Conservation (phyloP, 352 stramenopile genomes). For the Globisporangium carolinianum region DNA sequence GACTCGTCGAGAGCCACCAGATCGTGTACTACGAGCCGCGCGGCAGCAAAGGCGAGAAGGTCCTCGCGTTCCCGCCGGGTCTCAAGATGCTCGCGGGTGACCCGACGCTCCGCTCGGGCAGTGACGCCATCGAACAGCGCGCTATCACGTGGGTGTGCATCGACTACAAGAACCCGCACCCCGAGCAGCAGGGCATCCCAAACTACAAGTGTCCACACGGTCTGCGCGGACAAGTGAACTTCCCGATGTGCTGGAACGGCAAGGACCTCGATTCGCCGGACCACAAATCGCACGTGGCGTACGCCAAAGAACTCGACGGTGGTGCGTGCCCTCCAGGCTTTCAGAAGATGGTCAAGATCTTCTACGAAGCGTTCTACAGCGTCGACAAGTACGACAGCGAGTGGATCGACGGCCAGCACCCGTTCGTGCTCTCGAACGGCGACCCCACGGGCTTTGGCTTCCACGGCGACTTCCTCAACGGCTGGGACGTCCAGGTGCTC, state of each 20-base stretch:
- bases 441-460: constrained; percentile 41
- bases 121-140: constrained; percentile 30
- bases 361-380: constrained; percentile 49
- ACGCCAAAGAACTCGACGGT: constrained; percentile 33
- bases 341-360: constrained; percentile 57
- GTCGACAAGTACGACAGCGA: constrained; percentile 40
- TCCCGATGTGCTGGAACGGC: constrained; percentile 49
- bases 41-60: constrained; percentile 21
- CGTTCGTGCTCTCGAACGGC: constrained; percentile 42
- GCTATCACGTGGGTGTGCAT: constrained; percentile 43
- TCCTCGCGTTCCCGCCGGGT: constrained; percentile 34
- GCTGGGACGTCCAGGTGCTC: constrained; percentile 36
- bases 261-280: constrained; percentile 36
- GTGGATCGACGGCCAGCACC: constrained; percentile 37
- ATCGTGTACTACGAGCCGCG: constrained; percentile 47
- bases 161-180: constrained; percentile 31
- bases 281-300: constrained; percentile 45
- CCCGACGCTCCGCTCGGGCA: constrained; percentile 20
- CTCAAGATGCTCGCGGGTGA: constrained; percentile 47
- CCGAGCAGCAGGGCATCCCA: constrained; percentile 37
- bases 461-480: constrained; percentile 49
- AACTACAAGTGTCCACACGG: constrained; percentile 37
- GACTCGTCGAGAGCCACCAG: constrained; percentile 40
- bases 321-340: constrained; percentile 28
- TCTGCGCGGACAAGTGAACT: constrained; percentile 44